phyloP scores from a whole-genome alignment of 768 basidiomycete species.

The Daedalea quercina region DNA sequence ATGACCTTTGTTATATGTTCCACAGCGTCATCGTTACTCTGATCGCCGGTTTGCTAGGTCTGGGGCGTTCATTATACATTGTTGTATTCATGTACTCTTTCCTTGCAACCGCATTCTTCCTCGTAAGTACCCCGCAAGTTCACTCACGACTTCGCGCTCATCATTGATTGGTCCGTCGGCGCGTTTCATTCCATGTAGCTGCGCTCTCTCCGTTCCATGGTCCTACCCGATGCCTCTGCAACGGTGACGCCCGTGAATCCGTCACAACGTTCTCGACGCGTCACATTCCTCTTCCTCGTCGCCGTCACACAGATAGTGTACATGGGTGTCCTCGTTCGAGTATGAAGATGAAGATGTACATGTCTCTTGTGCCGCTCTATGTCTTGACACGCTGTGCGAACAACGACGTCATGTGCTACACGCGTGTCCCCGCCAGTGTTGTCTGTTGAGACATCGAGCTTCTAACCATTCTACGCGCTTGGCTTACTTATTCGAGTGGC shows the following conservation, averaged over 20 bases:
- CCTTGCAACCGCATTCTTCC: constrained; percentile 88
- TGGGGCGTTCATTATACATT: constrained; percentile 57
- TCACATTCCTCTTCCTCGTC: constrained; percentile 84
- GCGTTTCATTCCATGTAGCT: constrained; percentile 42
- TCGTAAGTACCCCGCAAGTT: constrained; percentile 44
- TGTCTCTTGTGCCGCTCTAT: too few relatives aligned
- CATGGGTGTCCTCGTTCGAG: constrained; percentile 78
- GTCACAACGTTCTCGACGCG: constrained; percentile 74
- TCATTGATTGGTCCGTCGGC: constrained; percentile 75
- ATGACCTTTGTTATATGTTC: too few relatives aligned
- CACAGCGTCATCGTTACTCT: constrained; percentile 80
- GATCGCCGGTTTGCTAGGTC: constrained; percentile 59
- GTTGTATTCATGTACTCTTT: constrained; percentile 80
- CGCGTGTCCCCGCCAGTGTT: too few relatives aligned
- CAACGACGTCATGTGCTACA: too few relatives aligned
- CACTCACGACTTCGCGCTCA: neutral
- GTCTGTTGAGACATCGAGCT: too few relatives aligned
- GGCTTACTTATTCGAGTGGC: too few relatives aligned
- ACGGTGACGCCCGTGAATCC: constrained; percentile 62
- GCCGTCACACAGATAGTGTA: constrained; percentile 78
- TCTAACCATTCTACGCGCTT: too few relatives aligned
- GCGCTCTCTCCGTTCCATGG: constrained; percentile 86
- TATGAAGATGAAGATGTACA: constrained; percentile 28
- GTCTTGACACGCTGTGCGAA: too few relatives aligned
- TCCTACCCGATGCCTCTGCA: constrained; percentile 72